Base-by-base conservation (phyloP, 2,329 filamentous ascomycete species). In the Fusarium brachygibbosum region DNA sequence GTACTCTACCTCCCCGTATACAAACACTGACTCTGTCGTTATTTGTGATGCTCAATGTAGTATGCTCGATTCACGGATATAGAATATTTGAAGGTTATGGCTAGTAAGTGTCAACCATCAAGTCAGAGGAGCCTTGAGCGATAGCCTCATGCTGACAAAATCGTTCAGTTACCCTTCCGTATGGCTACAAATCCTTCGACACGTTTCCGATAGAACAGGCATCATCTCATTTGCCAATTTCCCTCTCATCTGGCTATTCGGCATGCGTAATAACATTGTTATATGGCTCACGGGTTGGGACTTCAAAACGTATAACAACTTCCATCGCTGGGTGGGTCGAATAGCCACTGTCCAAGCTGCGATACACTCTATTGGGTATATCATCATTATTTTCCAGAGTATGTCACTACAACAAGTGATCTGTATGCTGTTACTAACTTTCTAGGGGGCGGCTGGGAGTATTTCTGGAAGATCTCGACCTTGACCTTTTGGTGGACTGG, bases 241-340 rank as follows among this genome's bases (percentile, higher is more conserved):
- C 7, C 87, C 88, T 0, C 71, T 90, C 4, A 79, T 91, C 1
- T 91, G 89, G 88, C 76, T 92, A 0, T 92, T 92, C 68, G 87
- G 86, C 0, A 86, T 87, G 74, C 82, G 90, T 14, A 93, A 92
- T 67, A 91, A 92, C 57, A 74, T 88, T 0, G 81, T 91, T 23
- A 79, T 91, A 49, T 90, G 87, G 87, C 76, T 88, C 2, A 92
- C 90, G 0, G 90, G 90, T 0, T 92, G 90, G 89, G 87, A 87
- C n/a, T 91, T 90, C 72, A 83, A 84, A 4, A 88, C 87, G 0
- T 92, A 88, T 72, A 91, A 88, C 71, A 84, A 87, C 37, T 91
- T 91, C 54, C 90, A 92, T 76, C 86, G 90, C 2, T 89, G 88
- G 82, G 82, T 90, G 5, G 90, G 90, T 0, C 82, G 90, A 25